These are phyloP conservation scores for Xylaria sp. DNA, from an alignment of 495 filamentous ascomycete species.

Conservation along the genomic window DNA sequence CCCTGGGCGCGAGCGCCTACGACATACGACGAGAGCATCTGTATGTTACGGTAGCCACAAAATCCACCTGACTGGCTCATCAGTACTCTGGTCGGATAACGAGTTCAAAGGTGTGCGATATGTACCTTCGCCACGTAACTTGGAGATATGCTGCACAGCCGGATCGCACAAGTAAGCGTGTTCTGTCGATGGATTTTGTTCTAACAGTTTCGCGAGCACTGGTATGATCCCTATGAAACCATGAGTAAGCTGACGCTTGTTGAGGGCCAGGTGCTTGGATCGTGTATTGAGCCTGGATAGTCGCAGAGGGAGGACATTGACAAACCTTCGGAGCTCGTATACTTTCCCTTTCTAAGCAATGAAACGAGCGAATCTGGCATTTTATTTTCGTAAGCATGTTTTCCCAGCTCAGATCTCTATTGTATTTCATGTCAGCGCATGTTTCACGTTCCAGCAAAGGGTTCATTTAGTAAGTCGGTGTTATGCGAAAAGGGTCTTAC, in stretches of 20 bases:
- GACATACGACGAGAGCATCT: conserved; percentile 88
- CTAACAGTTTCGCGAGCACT: conserved; percentile 73
- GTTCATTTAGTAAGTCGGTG: not conserved
- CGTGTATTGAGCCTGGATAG: conserved; percentile 35
- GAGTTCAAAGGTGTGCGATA: not conserved
- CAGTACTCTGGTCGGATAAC: not conserved
- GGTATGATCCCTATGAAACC: conserved; percentile 68
- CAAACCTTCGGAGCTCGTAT: conserved; percentile 62
- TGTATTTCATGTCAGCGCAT: conserved; percentile 25
- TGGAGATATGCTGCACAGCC: conserved; percentile 78
- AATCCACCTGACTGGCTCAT: conserved; percentile 69
- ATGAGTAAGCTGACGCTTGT: conserved; percentile 34
- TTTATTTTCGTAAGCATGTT: conserved; percentile 81
- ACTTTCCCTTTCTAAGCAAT: conserved; percentile 70
- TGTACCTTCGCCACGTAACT: conserved; percentile 71
- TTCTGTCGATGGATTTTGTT: conserved; percentile 66
- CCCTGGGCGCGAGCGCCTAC: conserved; percentile 63
- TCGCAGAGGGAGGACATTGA: conserved; percentile 58
- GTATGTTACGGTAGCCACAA: conserved; percentile 98
- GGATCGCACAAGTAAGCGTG: conserved; percentile 83
- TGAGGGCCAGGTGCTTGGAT: not conserved
- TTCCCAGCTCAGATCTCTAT: conserved; percentile 73
- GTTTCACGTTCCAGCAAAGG: too few relatives aligned
- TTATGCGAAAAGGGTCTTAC: not conserved
- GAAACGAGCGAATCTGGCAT: conserved; percentile 85